A percentile compares a stretch with the other conserved stretches of the same genome.
Conservation (phyloP, 192 early-diverging fungal species). For the Podila verticillata region DNA sequence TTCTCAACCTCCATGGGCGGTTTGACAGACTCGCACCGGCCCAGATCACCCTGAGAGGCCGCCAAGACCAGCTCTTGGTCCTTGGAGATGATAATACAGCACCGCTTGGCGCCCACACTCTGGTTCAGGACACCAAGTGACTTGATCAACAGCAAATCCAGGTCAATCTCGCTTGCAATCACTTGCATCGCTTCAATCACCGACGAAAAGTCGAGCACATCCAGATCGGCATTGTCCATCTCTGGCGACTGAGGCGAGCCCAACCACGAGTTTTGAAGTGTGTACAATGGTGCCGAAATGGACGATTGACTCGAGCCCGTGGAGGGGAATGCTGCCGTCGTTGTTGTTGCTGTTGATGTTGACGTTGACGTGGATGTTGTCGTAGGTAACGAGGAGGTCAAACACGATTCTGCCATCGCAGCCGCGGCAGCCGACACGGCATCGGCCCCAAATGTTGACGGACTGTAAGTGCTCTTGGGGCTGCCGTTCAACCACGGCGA, state of each 20-base stretch:
- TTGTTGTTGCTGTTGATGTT: neutral
- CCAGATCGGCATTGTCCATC: conserved; percentile 30
- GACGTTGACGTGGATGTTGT: neutral
- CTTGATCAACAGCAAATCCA: conserved; percentile 38
- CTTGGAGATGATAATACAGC: conserved; percentile 44
- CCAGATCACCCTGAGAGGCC: conserved; percentile 23
- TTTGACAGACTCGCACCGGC: conserved; percentile 40
- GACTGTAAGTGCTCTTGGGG: conserved; percentile 20
- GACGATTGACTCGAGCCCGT: conserved; percentile 3
- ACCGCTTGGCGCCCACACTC: conserved; percentile 24
- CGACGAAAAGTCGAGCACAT: conserved; percentile 42
- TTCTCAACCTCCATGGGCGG: conserved; percentile 28
- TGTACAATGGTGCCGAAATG: conserved; percentile 25
- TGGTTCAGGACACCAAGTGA: conserved; percentile 40
- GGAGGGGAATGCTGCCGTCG: neutral
- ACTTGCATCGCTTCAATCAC: conserved; percentile 54
- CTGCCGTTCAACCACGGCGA: conserved; percentile 36
- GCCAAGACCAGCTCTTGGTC: conserved; percentile 39
- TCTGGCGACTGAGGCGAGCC: conserved; percentile 36
- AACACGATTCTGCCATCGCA: conserved; percentile 12
- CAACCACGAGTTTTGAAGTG: conserved; percentile 30
- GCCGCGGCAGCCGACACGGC: conserved; percentile 17
- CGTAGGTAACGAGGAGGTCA: conserved; percentile 15
- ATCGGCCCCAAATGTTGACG: conserved; percentile 11
- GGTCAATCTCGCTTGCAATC: conserved; percentile 44